A percentile compares a stretch with the other conserved stretches of the same genome.
Evolutionary conservation across 1,284 basidiomycete species (phyloP).

Genomic region (Amylostereum areolatum): DNA sequence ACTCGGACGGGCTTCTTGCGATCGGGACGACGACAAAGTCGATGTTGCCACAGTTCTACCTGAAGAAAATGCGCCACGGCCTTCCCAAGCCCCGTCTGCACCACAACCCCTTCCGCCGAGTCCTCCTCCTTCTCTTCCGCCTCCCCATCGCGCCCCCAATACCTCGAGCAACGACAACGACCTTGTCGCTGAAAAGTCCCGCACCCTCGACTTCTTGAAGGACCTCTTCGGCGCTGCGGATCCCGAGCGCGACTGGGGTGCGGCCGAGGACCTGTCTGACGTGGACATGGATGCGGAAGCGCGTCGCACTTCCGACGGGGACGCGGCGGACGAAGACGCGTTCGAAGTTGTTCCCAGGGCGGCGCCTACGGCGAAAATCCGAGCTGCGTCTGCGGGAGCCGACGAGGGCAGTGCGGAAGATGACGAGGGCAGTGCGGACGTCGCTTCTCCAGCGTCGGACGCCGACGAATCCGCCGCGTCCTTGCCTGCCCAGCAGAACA

Average conservation of each 20-base stretch:
- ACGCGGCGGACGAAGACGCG: slow-evolving; percentile 15
- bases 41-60: slow-evolving; percentile 1
- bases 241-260: slow-evolving; percentile 44
- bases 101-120: slow-evolving; percentile 2
- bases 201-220: slow-evolving; percentile 42
- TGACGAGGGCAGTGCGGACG: slow-evolving; percentile 16
- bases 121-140: not conserved
- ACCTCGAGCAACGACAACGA: slow-evolving; percentile 20
- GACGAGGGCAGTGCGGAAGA: slow-evolving; percentile 10
- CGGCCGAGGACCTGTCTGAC: slow-evolving; percentile 46
- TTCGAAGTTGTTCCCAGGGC: slow-evolving; percentile 36
- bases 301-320: slow-evolving; percentile 9
- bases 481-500: slow-evolving; percentile 16
- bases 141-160: slow-evolving; percentile 2
- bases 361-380: not conserved
- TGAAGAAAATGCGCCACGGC: slow-evolving; percentile 1
- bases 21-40: slow-evolving; percentile 10
- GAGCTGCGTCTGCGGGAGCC: not conserved
- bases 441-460: slow-evolving; percentile 12
- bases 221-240: slow-evolving; percentile 42
- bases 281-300: slow-evolving; percentile 40
- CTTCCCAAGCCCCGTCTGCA: not conserved
- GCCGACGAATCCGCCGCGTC: slow-evolving; percentile 5
- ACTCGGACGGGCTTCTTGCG: not conserved
- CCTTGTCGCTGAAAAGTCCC: slow-evolving; percentile 38